Base-by-base conservation (phyloP, 805 yeast species). In the Hyphopichia homilentoma region DNA sequence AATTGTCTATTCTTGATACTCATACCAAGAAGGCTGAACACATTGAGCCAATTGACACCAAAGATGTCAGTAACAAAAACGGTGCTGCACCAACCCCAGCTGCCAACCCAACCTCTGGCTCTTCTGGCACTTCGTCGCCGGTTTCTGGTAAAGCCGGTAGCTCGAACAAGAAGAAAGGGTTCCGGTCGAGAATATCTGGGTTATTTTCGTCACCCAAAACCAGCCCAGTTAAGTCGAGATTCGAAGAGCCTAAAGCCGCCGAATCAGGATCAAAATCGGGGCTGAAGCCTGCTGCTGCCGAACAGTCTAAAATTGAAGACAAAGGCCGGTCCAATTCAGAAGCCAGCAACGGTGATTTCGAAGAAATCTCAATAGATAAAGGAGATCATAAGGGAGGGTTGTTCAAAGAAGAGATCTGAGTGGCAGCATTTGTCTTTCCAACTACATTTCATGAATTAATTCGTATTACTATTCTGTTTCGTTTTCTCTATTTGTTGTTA, bases 401-500 rank as follows among this genome's bases (percentile, higher is more conserved):
- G 17, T 65, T 65, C 43, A 65, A 62, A 41, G 71, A 65, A 45
- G 70, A 65, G 42, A 60, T 65, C 35, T 64, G 47, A 35, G n/a
- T n/a, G n/a, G n/a, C n/a, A n/a, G n/a, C n/a, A n/a, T n/a, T n/a
- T n/a, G n/a, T n/a, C n/a, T n/a, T n/a, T n/a, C n/a, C n/a, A n/a
- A n/a, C n/a, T n/a, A n/a, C n/a, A n/a, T n/a, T n/a, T n/a, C n/a
- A n/a, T n/a, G n/a, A n/a, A n/a, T n/a, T n/a, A n/a, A n/a, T n/a
- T n/a, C n/a, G n/a, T n/a, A n/a, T n/a, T n/a, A n/a, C n/a, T n/a
- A n/a, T n/a, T n/a, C n/a, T n/a, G n/a, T n/a, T n/a, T n/a, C n/a
- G n/a, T n/a, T n/a, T n/a, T n/a, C n/a, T n/a, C n/a, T n/a, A n/a
- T n/a, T n/a, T n/a, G n/a, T n/a, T n/a, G n/a, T n/a, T n/a, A n/a